A percentile compares a stretch with the other conserved stretches of the same genome.
phyloP scores from a whole-genome alignment of 1,284 basidiomycete species.

The Leccinum insolens region DNA sequence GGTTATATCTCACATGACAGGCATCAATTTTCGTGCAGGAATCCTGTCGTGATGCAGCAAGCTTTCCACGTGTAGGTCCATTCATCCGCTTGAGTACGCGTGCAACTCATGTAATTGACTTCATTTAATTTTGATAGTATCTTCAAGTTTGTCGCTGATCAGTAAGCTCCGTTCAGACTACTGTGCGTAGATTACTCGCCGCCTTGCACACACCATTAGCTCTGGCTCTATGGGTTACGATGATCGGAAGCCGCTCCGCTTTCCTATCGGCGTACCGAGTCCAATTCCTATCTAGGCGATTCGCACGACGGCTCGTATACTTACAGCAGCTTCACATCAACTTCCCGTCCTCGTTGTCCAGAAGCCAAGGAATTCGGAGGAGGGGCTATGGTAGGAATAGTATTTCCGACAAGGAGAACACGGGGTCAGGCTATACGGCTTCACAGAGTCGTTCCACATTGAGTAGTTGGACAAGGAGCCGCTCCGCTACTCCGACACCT shows the following conservation, averaged over 20 bases:
- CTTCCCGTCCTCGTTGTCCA: conserved; percentile 48
- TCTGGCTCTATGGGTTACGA: conserved; percentile 51
- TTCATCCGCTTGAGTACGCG: not conserved
- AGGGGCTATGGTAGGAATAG: conserved; percentile 44
- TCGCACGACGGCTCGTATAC: conserved; percentile 49
- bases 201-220: conserved; percentile 29
- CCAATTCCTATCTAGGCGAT: conserved; percentile 59
- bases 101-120: not conserved
- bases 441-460: conserved; percentile 38
- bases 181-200: not conserved
- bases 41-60: conserved; percentile 52
- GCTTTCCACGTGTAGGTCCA: conserved; percentile 27
- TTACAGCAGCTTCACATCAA: conserved; percentile 32
- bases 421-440: conserved; percentile 27
- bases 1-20: conserved; percentile 59
- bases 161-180: conserved; percentile 9
- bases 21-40: conserved; percentile 51
- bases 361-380: conserved; percentile 61
- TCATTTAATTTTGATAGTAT: conserved; percentile 18
- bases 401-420: conserved; percentile 61
- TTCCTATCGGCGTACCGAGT: conserved; percentile 56
- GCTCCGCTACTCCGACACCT: conserved; percentile 34
- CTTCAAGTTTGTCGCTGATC: conserved; percentile 28
- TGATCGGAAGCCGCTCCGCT: conserved; percentile 51
- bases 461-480: conserved; percentile 39